Percentiles rank a stretch among this genome's conserved stretches.
phyloP scores from a whole-genome alignment of 202 grass and related monocot species.

The Carex sylvatica region DNA sequence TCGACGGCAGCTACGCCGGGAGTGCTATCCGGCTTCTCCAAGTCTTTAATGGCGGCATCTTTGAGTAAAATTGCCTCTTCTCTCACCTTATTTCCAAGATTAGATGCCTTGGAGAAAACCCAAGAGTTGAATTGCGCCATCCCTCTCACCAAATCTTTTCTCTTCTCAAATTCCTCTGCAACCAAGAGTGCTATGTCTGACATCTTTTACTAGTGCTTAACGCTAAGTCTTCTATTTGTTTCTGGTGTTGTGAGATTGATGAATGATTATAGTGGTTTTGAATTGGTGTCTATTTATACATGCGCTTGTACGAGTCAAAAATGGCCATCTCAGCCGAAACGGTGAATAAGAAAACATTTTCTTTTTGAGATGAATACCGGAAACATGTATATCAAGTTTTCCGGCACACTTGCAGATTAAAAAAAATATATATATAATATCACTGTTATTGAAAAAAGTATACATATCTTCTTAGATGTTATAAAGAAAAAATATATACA shows the following conservation, averaged over 20 bases:
- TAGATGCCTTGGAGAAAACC: slow-evolving; percentile 32
- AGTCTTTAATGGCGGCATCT: slow-evolving; percentile 1
- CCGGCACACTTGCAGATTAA: neutral
- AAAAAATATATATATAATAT: too few relatives aligned
- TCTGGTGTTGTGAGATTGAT: neutral
- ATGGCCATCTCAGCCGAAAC: neutral
- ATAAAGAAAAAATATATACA: too few relatives aligned
- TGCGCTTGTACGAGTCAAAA: neutral
- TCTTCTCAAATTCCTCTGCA: slow-evolving; percentile 78
- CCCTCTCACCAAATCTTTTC: slow-evolving; percentile 26
- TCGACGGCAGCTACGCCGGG: slow-evolving; percentile 39
- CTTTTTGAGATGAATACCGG: too few relatives aligned
- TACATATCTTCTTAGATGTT: too few relatives aligned
- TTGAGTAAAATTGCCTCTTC: slow-evolving; percentile 35
- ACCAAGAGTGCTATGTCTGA: slow-evolving; percentile 79
- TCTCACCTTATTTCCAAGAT: slow-evolving; percentile 27
- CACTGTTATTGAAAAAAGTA: too few relatives aligned
- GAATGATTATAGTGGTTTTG: neutral
- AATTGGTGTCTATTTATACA: slow-evolving; percentile 22
- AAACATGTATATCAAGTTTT: neutral
- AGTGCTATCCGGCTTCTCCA: slow-evolving; percentile 43
- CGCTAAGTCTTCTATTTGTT: neutral
- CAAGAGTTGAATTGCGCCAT: slow-evolving; percentile 46
- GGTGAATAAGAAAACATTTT: neutral
- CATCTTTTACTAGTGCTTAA: slow-evolving; percentile 32